Conservation (phyloP, 2,329 filamentous ascomycete genomes). For the Fusarium sp. region DNA sequence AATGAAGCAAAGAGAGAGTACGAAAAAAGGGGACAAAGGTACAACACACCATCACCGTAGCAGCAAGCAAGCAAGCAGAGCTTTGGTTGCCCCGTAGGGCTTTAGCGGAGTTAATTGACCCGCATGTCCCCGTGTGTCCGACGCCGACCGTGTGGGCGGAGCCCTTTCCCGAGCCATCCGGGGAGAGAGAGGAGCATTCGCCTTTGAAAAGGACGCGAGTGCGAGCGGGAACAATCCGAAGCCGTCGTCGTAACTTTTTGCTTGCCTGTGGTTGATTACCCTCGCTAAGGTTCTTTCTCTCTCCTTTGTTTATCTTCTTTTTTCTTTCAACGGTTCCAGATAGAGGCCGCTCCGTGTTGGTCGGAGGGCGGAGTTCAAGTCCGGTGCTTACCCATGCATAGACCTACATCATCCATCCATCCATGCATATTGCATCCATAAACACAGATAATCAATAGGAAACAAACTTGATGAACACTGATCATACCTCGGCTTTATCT, state of each 20-base stretch:
- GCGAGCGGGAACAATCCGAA: not conserved
- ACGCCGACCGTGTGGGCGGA: not conserved
- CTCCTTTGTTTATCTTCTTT: not conserved
- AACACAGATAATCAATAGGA: not conserved
- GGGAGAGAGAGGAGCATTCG: not conserved
- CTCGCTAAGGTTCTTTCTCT: not conserved
- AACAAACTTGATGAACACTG: not conserved
- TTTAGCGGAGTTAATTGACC: constrained; percentile 29
- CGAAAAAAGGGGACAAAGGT: not conserved
- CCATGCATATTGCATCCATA: not conserved
- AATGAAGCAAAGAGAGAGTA: not conserved
- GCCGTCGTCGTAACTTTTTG: not conserved
- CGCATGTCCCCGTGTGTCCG: not conserved
- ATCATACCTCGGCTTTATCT: not conserved
- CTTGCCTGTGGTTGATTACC: not conserved
- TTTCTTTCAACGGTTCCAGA: not conserved
- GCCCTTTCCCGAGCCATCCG: constrained; percentile 10
- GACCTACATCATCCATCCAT: not conserved
- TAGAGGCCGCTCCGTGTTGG: not conserved
- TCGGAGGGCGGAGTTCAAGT: not conserved
- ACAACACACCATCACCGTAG: not conserved
- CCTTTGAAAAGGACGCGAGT: not conserved
- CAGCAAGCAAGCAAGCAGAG: not conserved
- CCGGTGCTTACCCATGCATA: not conserved
- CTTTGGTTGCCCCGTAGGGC: constrained; percentile 12